Percentiles rank a stretch among this genome's conserved stretches.
Conservation (phyloP, 768 basidiomycete species). For the Chalciporus piperatus region DNA sequence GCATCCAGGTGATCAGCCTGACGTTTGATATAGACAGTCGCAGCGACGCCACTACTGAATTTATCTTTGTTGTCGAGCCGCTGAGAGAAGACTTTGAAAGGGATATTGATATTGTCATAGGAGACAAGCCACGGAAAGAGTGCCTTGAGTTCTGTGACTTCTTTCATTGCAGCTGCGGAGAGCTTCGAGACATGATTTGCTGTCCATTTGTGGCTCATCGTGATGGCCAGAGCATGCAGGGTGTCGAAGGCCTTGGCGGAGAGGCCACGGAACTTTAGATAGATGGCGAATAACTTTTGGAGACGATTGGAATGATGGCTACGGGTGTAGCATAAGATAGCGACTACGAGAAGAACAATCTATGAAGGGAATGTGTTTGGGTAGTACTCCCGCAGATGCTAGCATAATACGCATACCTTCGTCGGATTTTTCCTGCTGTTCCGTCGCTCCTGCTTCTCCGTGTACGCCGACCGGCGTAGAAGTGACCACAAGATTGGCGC, state of each 20-base stretch:
- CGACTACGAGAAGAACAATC: not conserved
- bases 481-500: conserved; percentile 18
- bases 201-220: conserved; percentile 28
- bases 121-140: conserved; percentile 29
- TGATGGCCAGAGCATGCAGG: conserved; percentile 20
- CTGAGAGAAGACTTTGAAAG: conserved; percentile 37
- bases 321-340: conserved; percentile 18
- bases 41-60: conserved; percentile 35
- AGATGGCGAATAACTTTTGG: conserved; percentile 27
- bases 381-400: no score
- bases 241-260: conserved; percentile 24
- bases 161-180: conserved; percentile 20
- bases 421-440: conserved; percentile 18
- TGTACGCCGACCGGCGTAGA: conserved; percentile 6
- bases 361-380: not conserved
- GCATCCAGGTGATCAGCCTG: not conserved
- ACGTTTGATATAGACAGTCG: conserved; percentile 21
- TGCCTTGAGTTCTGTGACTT: conserved; percentile 23
- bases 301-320: conserved; percentile 24
- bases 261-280: conserved; percentile 22
- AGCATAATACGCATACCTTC: conserved; percentile 13
- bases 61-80: conserved; percentile 33
- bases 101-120: conserved; percentile 38
- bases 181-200: conserved; percentile 1
- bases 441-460: conserved; percentile 6